Percentiles rank a stretch among this genome's conserved stretches.
Evolutionary conservation across 2,329 filamentous ascomycete species (phyloP).

Genomic region (Aspergillus arachidicola): DNA sequence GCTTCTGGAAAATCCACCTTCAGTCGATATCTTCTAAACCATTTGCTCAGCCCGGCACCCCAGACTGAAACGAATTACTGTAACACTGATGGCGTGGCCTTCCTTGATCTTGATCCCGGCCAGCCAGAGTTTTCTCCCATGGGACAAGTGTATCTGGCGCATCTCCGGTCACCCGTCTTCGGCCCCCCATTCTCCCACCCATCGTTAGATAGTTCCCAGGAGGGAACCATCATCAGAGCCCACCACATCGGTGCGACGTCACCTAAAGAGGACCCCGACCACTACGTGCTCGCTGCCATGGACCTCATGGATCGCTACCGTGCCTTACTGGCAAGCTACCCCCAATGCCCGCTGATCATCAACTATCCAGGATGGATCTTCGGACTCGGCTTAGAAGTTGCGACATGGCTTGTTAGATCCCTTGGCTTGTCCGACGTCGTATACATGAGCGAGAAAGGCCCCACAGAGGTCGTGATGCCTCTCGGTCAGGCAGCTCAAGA

Average conservation of each 20-base stretch:
- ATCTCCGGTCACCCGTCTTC: constrained; percentile 54
- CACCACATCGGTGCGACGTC: constrained; percentile 58
- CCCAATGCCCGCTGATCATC: constrained; percentile 55
- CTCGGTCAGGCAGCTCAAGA: constrained; percentile 44
- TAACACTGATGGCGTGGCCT: constrained; percentile 49
- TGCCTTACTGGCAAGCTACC: constrained; percentile 41
- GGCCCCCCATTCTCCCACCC: constrained; percentile 61
- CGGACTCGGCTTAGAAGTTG: constrained; percentile 53
- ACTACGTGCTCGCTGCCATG: constrained; percentile 56
- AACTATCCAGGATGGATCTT: constrained; percentile 61
- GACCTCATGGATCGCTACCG: constrained; percentile 56
- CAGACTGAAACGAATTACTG: constrained; percentile 31
- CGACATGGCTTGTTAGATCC: constrained; percentile 49
- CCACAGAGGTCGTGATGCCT: constrained; percentile 45
- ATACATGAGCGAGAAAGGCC: constrained; percentile 55
- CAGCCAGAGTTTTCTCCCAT: constrained; percentile 63
- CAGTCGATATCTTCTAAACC: constrained; percentile 58
- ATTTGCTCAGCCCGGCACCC: constrained; percentile 50
- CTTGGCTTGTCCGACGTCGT: constrained; percentile 56
- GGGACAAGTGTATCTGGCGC: constrained; percentile 60
- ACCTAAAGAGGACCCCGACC: constrained; percentile 59
- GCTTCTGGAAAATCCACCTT: constrained; percentile 64
- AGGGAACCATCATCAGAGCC: constrained; percentile 49
- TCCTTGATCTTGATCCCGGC: constrained; percentile 62
- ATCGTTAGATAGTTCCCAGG: constrained; percentile 34